Percentiles rank a stretch among this genome's conserved stretches.
Evolutionary conservation across 352 stramenopile species (phyloP).

Genomic region (Plasmopara muralis): DNA sequence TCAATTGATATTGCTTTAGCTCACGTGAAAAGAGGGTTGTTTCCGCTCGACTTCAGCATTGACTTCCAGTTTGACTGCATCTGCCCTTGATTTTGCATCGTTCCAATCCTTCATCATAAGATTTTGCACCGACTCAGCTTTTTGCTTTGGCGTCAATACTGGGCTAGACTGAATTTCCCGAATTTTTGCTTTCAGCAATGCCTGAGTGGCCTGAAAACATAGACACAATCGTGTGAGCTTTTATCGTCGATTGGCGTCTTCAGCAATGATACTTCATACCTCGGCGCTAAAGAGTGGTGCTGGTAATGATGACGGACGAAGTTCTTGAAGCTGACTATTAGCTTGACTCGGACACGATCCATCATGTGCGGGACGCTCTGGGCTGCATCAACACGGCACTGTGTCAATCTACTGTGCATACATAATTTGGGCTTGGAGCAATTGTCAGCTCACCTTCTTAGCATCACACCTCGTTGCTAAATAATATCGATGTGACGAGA

Average conservation of each 20-base stretch:
- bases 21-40: constrained; percentile 50
- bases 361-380: constrained; percentile 26
- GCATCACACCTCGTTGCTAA: constrained; percentile 3
- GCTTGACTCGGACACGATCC: constrained; percentile 22
- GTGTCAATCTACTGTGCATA: not conserved
- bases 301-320: constrained; percentile 19
- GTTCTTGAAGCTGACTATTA: constrained; percentile 33
- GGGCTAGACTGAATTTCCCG: constrained; percentile 71
- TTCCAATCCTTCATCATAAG: constrained; percentile 86
- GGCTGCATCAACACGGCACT: constrained; percentile 8
- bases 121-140: constrained; percentile 74
- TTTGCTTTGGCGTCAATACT: constrained; percentile 73
- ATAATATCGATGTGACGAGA: not conserved
- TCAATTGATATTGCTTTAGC: constrained; percentile 1
- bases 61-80: constrained; percentile 29
- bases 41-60: constrained; percentile 46
- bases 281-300: constrained; percentile 48
- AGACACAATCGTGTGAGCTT: not conserved
- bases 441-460: constrained; percentile 11
- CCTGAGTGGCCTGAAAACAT: constrained; percentile 39
- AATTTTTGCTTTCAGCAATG: constrained; percentile 64
- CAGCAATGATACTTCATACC: constrained; percentile 15
- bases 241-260: too few relatives aligned
- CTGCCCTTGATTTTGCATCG: constrained; percentile 52
- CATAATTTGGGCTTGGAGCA: too few relatives aligned